Conservation (phyloP, 345 rosid genomes). For the Triadica sebifera region DNA sequence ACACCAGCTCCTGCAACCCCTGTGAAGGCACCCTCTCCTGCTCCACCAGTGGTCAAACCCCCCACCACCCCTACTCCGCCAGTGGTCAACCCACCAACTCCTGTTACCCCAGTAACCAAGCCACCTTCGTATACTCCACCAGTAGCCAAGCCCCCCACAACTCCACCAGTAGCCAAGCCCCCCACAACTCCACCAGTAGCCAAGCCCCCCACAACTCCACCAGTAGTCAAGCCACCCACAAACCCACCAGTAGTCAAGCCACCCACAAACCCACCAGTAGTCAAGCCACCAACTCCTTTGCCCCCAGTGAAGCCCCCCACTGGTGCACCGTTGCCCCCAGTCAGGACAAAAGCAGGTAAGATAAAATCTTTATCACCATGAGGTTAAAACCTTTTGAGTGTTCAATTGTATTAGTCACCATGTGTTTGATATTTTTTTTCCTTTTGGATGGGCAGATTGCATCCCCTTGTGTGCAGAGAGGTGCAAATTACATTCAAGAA, state of each 20-base stretch:
- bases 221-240: too few relatives aligned
- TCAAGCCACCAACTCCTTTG: slow-evolving; percentile 14
- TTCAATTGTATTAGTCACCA: background rate
- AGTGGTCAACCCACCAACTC: slow-evolving; percentile 6
- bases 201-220: too few relatives aligned
- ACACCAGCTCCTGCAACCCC: slow-evolving; percentile 16
- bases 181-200: too few relatives aligned
- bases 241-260: too few relatives aligned
- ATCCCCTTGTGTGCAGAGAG: slow-evolving; percentile 61
- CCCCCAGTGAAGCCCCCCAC: slow-evolving; percentile 14
- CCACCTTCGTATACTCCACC: slow-evolving; percentile 23
- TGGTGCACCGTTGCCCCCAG: slow-evolving; percentile 24
- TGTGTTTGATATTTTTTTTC: background rate
- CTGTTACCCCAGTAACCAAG: background rate
- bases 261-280: too few relatives aligned
- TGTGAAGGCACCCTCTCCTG: slow-evolving; percentile 5
- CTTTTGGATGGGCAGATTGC: slow-evolving; percentile 52
- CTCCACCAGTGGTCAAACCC: slow-evolving; percentile 15
- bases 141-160: too few relatives aligned
- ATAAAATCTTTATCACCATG: background rate
- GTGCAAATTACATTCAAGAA: slow-evolving; percentile 73
- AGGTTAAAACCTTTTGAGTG: too few relatives aligned
- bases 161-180: too few relatives aligned
- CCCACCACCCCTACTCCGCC: slow-evolving; percentile 9
- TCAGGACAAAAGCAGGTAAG: slow-evolving; percentile 53